phyloP scores from a whole-genome alignment of 768 basidiomycete genomes.

The Termitomyces sp. region DNA sequence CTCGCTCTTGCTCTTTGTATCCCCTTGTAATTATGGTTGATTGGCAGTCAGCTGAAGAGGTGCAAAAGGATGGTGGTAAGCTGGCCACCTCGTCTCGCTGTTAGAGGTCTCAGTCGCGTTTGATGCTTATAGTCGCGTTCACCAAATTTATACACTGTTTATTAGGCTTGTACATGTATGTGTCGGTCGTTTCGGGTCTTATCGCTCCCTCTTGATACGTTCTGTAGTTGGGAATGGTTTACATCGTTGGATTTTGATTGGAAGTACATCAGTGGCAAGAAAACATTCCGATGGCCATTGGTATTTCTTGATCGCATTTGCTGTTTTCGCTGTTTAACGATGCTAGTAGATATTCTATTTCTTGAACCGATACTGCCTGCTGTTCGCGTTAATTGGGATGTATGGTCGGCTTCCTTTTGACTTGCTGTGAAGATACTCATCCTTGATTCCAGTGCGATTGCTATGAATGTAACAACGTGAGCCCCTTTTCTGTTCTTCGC shows the following conservation, averaged over 20 bases:
- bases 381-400: slow-evolving; percentile 68
- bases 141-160: slow-evolving; percentile 55
- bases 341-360: slow-evolving; percentile 57
- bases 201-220: slow-evolving; percentile 3
- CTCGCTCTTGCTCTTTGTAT: slow-evolving; percentile 9
- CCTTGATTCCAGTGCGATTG: slow-evolving; percentile 37
- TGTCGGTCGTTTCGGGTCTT: slow-evolving; percentile 4
- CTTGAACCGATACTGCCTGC: slow-evolving; percentile 57
- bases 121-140: slow-evolving; percentile 31
- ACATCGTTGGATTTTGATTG: slow-evolving; percentile 62
- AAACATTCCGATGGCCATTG: slow-evolving; percentile 63
- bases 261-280: slow-evolving; percentile 51
- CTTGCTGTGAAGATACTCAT: slow-evolving; percentile 1
- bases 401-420: slow-evolving; percentile 25
- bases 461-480: slow-evolving; percentile 52
- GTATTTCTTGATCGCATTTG: slow-evolving; percentile 23
- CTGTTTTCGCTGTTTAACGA: not conserved
- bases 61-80: slow-evolving; percentile 44
- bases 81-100: not conserved
- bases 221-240: slow-evolving; percentile 59
- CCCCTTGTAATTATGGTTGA: slow-evolving; percentile 41
- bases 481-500: slow-evolving; percentile 10
- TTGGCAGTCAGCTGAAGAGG: slow-evolving; percentile 47
- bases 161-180: slow-evolving; percentile 56
- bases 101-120: not conserved